Evolutionary conservation across 768 basidiomycete species (phyloP), one percentile per base, ranked within the genome.

Genomic region (Lactarius pseudohatsudake): DNA sequence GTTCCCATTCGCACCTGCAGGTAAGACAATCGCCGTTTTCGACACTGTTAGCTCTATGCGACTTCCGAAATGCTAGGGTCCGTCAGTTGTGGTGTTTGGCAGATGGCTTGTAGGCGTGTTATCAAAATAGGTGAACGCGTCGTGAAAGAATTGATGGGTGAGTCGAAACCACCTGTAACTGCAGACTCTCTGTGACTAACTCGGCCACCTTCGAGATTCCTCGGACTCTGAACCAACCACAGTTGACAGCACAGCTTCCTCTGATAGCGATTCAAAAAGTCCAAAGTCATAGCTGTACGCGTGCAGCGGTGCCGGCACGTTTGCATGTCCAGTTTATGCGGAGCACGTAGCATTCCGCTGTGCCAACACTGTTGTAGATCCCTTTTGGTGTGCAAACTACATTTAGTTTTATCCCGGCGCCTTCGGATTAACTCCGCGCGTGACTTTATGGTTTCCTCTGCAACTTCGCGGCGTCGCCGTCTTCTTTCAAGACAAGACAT

Each of bases 21-120:
- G 93, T 91, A 57, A 64, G 85, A 76, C 16, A 11, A 16, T 59
- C 47, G n/a, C 41, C 62, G 18, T 34, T 10, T 58, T 70, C 50
- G 32, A 50, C 34, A 32, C 28, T 28, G 62, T 62, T 38, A 22
- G 64, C 54, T 34, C 41, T 28, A 47, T 60, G 18, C 34, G 26
- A 32, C 63, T 28, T n/a, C 32, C 47, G 56, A 58, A 8, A 13
- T 62, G 22, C 58, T 69, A 95, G 96, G 96, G 13, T 91, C 94
- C 13, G 90, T 99, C 66, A 94, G 93, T 71, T 93, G 94, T 50
- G 92, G 91, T 1, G 85, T 94, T 47, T 99, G 96, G 96, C 91
- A 94, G 73, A 92, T 97, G 87, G 91, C 94, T 9, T 96, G 94
- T 77, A 88, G 85, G 69, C 83, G 94, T 59, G 90, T 94, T n/a